phyloP scores from a whole-genome alignment of 2,329 filamentous ascomycete genomes.

The Tympanopsis confertula region DNA sequence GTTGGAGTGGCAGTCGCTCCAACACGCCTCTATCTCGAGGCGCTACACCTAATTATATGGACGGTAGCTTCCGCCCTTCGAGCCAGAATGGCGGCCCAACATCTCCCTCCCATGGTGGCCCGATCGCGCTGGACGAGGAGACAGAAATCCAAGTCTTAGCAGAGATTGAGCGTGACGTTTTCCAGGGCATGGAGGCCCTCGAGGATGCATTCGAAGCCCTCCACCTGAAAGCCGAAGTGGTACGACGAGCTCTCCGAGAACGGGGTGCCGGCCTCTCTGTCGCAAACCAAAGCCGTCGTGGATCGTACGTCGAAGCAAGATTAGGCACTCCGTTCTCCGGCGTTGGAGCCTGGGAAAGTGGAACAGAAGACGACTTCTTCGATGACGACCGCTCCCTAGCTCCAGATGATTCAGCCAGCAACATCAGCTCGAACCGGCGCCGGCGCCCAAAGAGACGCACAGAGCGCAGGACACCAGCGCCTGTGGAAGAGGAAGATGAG shows the following conservation, averaged over 20 bases:
- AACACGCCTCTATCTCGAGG: slow-evolving; percentile 1
- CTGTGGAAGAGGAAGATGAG: slow-evolving; percentile 1
- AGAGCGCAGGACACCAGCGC: background rate
- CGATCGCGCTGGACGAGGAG: slow-evolving; percentile 54
- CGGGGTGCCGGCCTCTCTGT: slow-evolving; percentile 39
- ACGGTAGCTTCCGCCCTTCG: slow-evolving; percentile 19
- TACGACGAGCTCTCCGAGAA: slow-evolving; percentile 44
- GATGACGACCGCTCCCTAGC: background rate
- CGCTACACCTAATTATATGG: slow-evolving; percentile 18
- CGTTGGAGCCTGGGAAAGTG: background rate
- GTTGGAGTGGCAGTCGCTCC: background rate
- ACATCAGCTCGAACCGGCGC: slow-evolving; percentile 1
- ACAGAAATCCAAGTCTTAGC: slow-evolving; percentile 53
- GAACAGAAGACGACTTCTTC: background rate
- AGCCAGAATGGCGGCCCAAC: slow-evolving; percentile 7
- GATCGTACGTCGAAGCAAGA: slow-evolving; percentile 1
- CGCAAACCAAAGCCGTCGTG: slow-evolving; percentile 1
- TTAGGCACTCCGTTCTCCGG: background rate
- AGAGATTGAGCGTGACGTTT: slow-evolving; percentile 55
- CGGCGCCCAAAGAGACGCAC: background rate
- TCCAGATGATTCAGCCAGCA: slow-evolving; percentile 1
- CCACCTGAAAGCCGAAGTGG: slow-evolving; percentile 48
- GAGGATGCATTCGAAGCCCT: slow-evolving; percentile 55
- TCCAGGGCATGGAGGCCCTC: slow-evolving; percentile 53
- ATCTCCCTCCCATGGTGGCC: slow-evolving; percentile 28